Evolutionary conservation across 768 basidiomycete genomes (phyloP).

Genomic region (Pleurotus pulmonarius): DNA sequence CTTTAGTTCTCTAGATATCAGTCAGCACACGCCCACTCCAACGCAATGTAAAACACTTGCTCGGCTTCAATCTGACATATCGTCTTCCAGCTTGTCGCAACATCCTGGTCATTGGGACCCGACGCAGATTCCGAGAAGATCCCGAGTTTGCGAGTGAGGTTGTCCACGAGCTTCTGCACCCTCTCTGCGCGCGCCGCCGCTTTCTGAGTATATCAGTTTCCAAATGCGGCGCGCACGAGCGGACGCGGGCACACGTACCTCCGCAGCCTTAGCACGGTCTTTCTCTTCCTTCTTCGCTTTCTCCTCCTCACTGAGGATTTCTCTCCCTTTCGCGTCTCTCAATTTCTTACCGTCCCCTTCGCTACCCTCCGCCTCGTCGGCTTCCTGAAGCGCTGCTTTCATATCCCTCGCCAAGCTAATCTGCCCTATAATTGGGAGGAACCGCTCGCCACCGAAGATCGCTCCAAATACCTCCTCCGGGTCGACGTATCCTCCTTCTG

Average conservation of each 20-base stretch:
- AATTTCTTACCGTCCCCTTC: slow-evolving; percentile 55
- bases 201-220: slow-evolving; percentile 45
- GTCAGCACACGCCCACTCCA: slow-evolving; percentile 6
- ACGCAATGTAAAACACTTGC: slow-evolving; percentile 38
- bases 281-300: slow-evolving; percentile 73
- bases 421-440: slow-evolving; percentile 82
- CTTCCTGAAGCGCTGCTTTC: slow-evolving; percentile 90
- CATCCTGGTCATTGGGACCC: slow-evolving; percentile 65
- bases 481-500: slow-evolving; percentile 85
- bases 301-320: slow-evolving; percentile 65
- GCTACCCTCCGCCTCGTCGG: slow-evolving; percentile 50
- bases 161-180: slow-evolving; percentile 71
- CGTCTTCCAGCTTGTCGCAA: slow-evolving; percentile 66
- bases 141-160: slow-evolving; percentile 76
- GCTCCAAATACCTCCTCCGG: slow-evolving; percentile 79
- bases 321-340: slow-evolving; percentile 48
- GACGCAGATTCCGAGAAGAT: slow-evolving; percentile 86
- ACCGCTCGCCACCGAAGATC: slow-evolving; percentile 87
- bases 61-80: slow-evolving; percentile 82
- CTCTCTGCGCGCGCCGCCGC: slow-evolving; percentile 75
- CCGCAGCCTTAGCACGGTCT: slow-evolving; percentile 57
- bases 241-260: slow-evolving; percentile 42
- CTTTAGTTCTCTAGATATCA: slow-evolving; percentile 61
- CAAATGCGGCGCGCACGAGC: background rate
- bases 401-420: slow-evolving; percentile 86